These are phyloP conservation scores for Blumeriella jaapii DNA, from an alignment of 2,329 filamentous ascomycete genomes.

Conservation along the genomic window DNA sequence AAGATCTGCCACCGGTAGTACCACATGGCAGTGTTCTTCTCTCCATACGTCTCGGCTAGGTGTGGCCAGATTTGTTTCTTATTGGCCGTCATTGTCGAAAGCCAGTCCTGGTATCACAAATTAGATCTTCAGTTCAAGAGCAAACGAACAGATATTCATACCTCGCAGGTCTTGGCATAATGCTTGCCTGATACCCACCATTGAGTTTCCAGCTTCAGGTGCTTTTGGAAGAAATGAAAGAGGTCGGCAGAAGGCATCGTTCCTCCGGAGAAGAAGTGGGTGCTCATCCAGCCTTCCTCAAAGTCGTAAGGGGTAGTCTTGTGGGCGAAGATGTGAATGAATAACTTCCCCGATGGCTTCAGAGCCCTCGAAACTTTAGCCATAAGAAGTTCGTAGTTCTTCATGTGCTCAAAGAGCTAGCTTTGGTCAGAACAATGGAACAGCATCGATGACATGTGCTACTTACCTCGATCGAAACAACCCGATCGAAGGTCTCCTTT, in stretches of 20 bases:
- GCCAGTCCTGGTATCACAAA: conserved; percentile 40
- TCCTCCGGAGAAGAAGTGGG: conserved; percentile 61
- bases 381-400: conserved; percentile 59
- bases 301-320: conserved; percentile 56
- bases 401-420: conserved; percentile 65
- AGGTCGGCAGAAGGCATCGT: conserved; percentile 61
- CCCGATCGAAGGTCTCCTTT: conserved; percentile 45
- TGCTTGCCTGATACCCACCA: conserved; percentile 63
- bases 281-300: conserved; percentile 63
- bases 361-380: conserved; percentile 48
- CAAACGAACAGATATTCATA: conserved; percentile 24
- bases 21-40: conserved; percentile 47
- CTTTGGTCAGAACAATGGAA: conserved; percentile 2
- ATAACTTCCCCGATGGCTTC: conserved; percentile 52
- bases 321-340: conserved; percentile 59
- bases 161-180: conserved; percentile 60
- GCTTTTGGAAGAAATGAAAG: conserved; percentile 53
- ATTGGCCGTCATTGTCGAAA: conserved; percentile 45
- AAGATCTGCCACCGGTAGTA: conserved; percentile 63
- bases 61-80: conserved; percentile 52
- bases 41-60: conserved; percentile 53
- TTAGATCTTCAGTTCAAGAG: not conserved
- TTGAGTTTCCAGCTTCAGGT: conserved; percentile 47
- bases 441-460: conserved; percentile 1
- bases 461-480: conserved; percentile 49